Percentiles rank a stretch among this genome's conserved stretches.
phyloP scores from a whole-genome alignment of 805 yeast species.

The Jamesozyma hellenica region DNA sequence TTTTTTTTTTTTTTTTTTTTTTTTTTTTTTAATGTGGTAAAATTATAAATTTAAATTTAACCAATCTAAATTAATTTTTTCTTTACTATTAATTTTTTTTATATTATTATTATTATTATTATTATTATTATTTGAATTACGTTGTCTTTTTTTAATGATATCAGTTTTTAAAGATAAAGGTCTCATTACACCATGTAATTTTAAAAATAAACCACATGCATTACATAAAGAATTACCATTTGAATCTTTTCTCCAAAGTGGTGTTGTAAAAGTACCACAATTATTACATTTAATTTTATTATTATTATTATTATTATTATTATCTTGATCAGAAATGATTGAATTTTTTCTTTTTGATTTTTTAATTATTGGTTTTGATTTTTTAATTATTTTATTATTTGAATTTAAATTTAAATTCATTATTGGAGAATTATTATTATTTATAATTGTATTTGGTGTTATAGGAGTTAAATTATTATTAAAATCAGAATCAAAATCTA shows the following conservation, averaged over 20 bases:
- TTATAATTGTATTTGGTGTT: not conserved
- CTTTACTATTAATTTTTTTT: conserved; percentile 4
- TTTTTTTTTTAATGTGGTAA: not conserved
- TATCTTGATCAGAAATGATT: not conserved
- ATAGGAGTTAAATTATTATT: not conserved
- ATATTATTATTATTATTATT: conserved; percentile 11
- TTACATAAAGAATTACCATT: conserved; percentile 86
- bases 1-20: too few species aligned
- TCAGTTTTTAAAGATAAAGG: conserved; percentile 86
- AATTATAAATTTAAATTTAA: conserved; percentile 3
- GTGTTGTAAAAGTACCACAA: conserved; percentile 84
- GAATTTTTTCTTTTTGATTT: not conserved
- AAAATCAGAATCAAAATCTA: not conserved
- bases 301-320: not conserved
- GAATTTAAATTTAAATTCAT: not conserved
- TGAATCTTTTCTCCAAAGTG: conserved; percentile 87
- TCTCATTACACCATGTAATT: conserved; percentile 84
- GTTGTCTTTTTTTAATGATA: conserved; percentile 79
- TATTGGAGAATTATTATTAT: not conserved
- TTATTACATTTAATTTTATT: conserved; percentile 53
- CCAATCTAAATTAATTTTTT: conserved; percentile 6
- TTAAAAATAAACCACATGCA: conserved; percentile 88
- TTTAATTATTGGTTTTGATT: not conserved
- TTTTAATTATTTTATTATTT: not conserved
- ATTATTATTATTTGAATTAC: conserved; percentile 34